phyloP scores from a whole-genome alignment of 2,329 filamentous ascomycete genomes.

The Eutypa lata region DNA sequence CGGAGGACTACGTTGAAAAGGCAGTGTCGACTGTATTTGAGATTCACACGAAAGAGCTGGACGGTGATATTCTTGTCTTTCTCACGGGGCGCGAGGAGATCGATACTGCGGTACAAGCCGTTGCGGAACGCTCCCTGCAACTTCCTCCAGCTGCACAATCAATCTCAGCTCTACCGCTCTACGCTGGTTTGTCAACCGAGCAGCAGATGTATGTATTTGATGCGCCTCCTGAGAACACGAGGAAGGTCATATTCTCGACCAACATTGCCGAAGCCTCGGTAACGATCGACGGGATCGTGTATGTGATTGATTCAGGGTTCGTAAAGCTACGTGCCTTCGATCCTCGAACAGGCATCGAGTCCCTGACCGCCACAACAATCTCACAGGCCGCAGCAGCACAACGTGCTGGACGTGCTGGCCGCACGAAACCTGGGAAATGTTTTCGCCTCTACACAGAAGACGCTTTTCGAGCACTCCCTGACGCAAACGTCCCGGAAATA shows the following conservation, averaged over 20 bases:
- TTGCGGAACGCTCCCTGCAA: conserved; percentile 67
- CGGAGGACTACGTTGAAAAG: conserved; percentile 83
- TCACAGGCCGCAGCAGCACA: conserved; percentile 94
- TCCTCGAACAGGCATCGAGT: conserved; percentile 81
- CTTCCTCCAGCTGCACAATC: conserved; percentile 57
- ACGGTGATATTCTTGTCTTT: conserved; percentile 88
- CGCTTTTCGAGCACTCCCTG: conserved; percentile 61
- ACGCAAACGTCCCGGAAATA: conserved; percentile 81
- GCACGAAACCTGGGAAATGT: conserved; percentile 88
- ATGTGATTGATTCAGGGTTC: conserved; percentile 86
- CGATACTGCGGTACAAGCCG: conserved; percentile 73
- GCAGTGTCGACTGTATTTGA: conserved; percentile 81
- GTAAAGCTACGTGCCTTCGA: conserved; percentile 88
- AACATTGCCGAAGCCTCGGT: conserved; percentile 97
- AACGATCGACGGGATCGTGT: conserved; percentile 88
- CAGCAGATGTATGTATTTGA: conserved; percentile 97
- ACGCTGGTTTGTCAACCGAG: conserved; percentile 83
- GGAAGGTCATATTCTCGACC: conserved; percentile 90
- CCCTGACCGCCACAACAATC: conserved; percentile 74
- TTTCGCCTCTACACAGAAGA: conserved; percentile 87
- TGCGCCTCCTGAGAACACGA: conserved; percentile 71
- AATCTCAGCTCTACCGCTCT: conserved; percentile 74
- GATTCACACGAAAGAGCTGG: conserved; percentile 76
- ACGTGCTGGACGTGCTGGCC: conserved; percentile 82
- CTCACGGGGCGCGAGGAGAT: conserved; percentile 93